Evolutionary conservation across 1,284 basidiomycete genomes (phyloP).

Genomic region (Melampsora occidentalis): DNA sequence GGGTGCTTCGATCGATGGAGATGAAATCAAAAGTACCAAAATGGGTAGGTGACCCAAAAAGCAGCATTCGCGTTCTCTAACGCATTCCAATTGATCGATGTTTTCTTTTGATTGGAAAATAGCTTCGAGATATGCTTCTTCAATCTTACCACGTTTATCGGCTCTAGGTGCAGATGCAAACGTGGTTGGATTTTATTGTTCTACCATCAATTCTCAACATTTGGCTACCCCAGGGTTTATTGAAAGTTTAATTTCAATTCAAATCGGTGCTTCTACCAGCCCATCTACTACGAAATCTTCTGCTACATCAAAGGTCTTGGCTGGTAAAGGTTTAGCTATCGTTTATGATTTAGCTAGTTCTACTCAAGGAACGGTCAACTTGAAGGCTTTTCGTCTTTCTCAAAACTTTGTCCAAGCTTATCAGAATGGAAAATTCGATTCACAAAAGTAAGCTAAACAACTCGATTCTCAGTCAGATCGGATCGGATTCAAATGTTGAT

Average conservation of each 20-base stretch:
- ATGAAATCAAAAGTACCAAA: slow-evolving; percentile 64
- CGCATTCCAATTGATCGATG: not conserved
- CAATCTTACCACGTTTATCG: slow-evolving; percentile 80
- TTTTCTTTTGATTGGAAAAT: slow-evolving; percentile 23
- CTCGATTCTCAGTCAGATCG: slow-evolving; percentile 36
- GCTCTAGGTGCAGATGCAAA: slow-evolving; percentile 93
- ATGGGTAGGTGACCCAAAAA: not conserved
- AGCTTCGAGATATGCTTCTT: slow-evolving; percentile 65
- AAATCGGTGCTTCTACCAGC: slow-evolving; percentile 70
- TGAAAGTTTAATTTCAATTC: slow-evolving; percentile 81
- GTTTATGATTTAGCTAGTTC: slow-evolving; percentile 59
- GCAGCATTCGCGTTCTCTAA: no score
- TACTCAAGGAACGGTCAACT: slow-evolving; percentile 77
- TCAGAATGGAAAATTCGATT: slow-evolving; percentile 81
- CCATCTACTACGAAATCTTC: slow-evolving; percentile 60
- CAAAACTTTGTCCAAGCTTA: slow-evolving; percentile 79
- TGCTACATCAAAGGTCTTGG: slow-evolving; percentile 38
- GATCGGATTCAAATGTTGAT: not conserved
- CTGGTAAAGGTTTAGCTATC: slow-evolving; percentile 42
- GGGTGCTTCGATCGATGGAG: slow-evolving; percentile 66
- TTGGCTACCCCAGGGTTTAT: slow-evolving; percentile 80
- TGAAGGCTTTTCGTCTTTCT: slow-evolving; percentile 87
- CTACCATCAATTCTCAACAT: slow-evolving; percentile 58
- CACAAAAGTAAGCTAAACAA: slow-evolving; percentile 64
- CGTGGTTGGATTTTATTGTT: slow-evolving; percentile 94